Percentiles rank a stretch among this genome's conserved stretches.
These are phyloP conservation scores for Myxozyma monticola DNA, from an alignment of 805 yeast genomes.

Conservation along the genomic window DNA sequence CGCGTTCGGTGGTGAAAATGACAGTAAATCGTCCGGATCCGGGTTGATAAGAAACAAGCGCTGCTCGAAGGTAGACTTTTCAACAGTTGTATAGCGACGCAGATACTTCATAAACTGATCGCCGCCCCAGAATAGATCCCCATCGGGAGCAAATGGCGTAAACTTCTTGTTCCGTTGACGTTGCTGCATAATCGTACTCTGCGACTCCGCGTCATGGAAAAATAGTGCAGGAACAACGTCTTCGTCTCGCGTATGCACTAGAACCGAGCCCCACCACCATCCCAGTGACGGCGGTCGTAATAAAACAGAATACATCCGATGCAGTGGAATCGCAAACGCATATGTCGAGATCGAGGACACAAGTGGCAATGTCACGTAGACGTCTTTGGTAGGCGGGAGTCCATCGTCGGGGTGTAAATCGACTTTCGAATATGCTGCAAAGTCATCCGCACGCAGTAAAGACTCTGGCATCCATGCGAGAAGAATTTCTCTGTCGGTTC, in stretches of 20 bases:
- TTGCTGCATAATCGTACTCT: constrained; percentile 67
- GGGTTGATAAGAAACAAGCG: constrained; percentile 79
- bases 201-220: constrained; percentile 87
- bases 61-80: constrained; percentile 68
- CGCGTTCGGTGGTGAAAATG: constrained; percentile 53
- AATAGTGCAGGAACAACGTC: constrained; percentile 79
- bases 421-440: constrained; percentile 48
- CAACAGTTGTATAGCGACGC: constrained; percentile 57
- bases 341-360: constrained; percentile 56
- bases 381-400: constrained; percentile 30
- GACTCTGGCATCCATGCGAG: constrained; percentile 67
- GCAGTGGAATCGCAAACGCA: constrained; percentile 64
- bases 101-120: constrained; percentile 64
- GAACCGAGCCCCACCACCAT: constrained; percentile 89
- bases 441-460: constrained; percentile 48
- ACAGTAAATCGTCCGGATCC: constrained; percentile 59
- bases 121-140: constrained; percentile 86
- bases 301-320: constrained; percentile 73
- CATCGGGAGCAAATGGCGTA: constrained; percentile 62
- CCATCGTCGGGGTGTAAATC: constrained; percentile 46
- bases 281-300: constrained; percentile 80
- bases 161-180: constrained; percentile 61
- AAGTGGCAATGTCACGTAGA: constrained; percentile 54
- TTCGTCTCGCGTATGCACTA: constrained; percentile 62
- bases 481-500: constrained; percentile 53